Conservation (phyloP, 2,329 filamentous ascomycete genomes). For the Dactylonectria estremocensis region DNA sequence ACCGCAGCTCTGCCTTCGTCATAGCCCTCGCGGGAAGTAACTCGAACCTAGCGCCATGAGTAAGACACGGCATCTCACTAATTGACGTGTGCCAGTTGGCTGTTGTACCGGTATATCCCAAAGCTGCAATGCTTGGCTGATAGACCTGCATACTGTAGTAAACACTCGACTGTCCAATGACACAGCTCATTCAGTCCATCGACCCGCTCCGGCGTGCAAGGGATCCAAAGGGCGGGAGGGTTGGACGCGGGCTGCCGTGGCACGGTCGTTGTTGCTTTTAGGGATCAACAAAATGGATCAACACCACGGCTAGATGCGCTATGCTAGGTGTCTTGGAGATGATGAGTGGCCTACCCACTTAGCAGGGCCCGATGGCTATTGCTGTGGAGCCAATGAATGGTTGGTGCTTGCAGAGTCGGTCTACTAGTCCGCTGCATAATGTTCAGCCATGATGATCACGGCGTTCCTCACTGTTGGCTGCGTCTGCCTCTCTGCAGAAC, state of each 20-base stretch:
- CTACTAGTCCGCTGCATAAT: neutral
- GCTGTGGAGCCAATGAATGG: slow-evolving; percentile 25
- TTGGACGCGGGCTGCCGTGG: slow-evolving; percentile 37
- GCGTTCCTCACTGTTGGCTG: neutral
- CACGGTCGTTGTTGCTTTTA: slow-evolving; percentile 33
- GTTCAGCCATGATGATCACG: neutral
- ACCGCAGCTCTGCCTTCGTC: slow-evolving; percentile 2
- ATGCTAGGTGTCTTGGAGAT: slow-evolving; percentile 11
- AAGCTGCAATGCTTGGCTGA: neutral
- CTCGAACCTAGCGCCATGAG: slow-evolving; percentile 21
- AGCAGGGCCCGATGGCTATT: neutral
- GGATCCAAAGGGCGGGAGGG: slow-evolving; percentile 27
- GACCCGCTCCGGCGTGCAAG: slow-evolving; percentile 29
- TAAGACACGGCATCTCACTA: slow-evolving; percentile 43
- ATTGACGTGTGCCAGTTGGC: slow-evolving; percentile 12
- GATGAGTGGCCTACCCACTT: no score
- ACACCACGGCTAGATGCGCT: slow-evolving; percentile 26
- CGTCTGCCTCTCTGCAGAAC: neutral
- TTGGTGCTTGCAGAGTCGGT: slow-evolving; percentile 7
- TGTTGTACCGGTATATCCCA: neutral
- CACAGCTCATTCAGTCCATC: slow-evolving; percentile 18
- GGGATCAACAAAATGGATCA: slow-evolving; percentile 42
- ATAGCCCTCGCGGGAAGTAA: slow-evolving; percentile 13
- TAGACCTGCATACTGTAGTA: slow-evolving; percentile 5
- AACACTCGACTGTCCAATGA: slow-evolving; percentile 6